Evolutionary conservation across 2,329 filamentous ascomycete genomes (phyloP).

Genomic region (Stagonosporopsis vannaccii): DNA sequence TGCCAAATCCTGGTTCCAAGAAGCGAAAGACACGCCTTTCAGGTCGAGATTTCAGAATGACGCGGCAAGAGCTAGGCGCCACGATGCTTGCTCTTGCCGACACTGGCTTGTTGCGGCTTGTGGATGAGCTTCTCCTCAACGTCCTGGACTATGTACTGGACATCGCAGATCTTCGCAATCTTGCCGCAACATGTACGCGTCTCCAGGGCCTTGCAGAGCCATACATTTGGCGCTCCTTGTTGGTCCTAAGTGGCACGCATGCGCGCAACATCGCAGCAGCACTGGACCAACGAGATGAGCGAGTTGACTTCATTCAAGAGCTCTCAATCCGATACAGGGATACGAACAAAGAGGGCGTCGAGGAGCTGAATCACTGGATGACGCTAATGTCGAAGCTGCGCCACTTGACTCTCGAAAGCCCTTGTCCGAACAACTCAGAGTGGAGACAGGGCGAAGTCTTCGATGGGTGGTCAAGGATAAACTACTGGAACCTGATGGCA

Average conservation of each 20-base stretch:
- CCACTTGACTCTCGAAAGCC: slow-evolving; percentile 43
- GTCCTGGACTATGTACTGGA: slow-evolving; percentile 44
- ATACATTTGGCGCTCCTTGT: slow-evolving; percentile 43
- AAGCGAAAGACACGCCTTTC: slow-evolving; percentile 41
- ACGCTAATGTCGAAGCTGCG: slow-evolving; percentile 38
- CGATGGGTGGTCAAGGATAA: slow-evolving; percentile 39
- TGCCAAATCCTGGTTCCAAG: slow-evolving; percentile 37
- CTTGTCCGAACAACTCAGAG: slow-evolving; percentile 47
- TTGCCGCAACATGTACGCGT: slow-evolving; percentile 41
- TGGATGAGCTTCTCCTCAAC: slow-evolving; percentile 45
- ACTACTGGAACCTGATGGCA: slow-evolving; percentile 42
- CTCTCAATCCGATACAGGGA: slow-evolving; percentile 42
- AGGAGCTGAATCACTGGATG: slow-evolving; percentile 38
- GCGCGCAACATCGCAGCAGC: slow-evolving; percentile 33
- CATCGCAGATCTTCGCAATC: slow-evolving; percentile 30
- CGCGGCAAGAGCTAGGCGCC: slow-evolving; percentile 23
- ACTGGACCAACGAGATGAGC: slow-evolving; percentile 32
- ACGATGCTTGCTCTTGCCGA: slow-evolving; percentile 25
- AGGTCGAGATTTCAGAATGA: slow-evolving; percentile 32
- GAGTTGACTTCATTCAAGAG: slow-evolving; percentile 36
- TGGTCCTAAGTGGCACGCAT: slow-evolving; percentile 37
- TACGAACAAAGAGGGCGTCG: slow-evolving; percentile 35
- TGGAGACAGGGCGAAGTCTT: slow-evolving; percentile 34
- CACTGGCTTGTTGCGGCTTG: slow-evolving; percentile 35
- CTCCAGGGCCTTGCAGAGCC: slow-evolving; percentile 44